These are phyloP conservation scores for Syzygium aqueum DNA, from an alignment of 345 rosid genomes.

Conservation along the genomic window DNA sequence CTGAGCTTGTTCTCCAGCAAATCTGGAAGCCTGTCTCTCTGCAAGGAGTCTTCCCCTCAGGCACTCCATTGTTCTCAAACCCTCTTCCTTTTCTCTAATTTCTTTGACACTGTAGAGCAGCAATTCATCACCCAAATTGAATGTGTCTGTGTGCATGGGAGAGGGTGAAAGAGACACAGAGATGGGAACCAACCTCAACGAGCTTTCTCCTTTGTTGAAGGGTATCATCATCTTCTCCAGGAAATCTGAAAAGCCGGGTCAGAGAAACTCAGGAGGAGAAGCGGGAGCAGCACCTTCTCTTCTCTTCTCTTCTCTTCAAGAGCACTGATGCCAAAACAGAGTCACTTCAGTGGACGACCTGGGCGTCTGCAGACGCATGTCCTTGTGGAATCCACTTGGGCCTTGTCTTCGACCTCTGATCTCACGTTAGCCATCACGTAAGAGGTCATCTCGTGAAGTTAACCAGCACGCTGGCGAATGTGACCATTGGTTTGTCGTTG, in stretches of 20 bases:
- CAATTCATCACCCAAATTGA: neutral
- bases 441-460: neutral
- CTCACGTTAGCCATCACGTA: neutral
- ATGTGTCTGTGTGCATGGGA: neutral
- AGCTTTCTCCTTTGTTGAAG: neutral
- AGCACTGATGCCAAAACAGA: neutral
- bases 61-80: constrained; percentile 51
- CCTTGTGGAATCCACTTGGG: neutral
- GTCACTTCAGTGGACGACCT: neutral
- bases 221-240: neutral
- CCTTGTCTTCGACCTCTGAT: neutral
- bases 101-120: neutral
- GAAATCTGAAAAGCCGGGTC: neutral
- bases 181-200: neutral
- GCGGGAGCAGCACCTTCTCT: neutral
- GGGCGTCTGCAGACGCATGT: neutral
- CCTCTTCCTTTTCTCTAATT: neutral
- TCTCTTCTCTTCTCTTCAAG: neutral
- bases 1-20: constrained; percentile 55
- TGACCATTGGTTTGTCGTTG: neutral
- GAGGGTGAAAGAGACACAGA: neutral
- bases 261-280: neutral
- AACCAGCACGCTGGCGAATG: neutral
- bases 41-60: constrained; percentile 78
- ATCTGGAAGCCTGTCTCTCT: constrained; percentile 76